phyloP scores from a whole-genome alignment of 2,329 filamentous ascomycete genomes.

The Aspergillus pseudoviridinutans region DNA sequence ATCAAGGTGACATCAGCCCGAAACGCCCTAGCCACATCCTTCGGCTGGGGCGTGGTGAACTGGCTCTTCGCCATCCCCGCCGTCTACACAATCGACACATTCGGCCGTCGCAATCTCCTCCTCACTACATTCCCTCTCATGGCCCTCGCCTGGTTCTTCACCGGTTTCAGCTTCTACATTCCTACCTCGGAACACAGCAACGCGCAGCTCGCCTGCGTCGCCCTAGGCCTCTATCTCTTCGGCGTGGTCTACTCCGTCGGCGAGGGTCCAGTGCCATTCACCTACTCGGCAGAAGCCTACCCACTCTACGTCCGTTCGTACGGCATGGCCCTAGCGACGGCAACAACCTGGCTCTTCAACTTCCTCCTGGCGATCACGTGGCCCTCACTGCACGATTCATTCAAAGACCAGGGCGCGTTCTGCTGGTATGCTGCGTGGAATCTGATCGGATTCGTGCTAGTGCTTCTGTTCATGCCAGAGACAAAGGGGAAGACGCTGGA shows the following conservation, averaged over 20 bases:
- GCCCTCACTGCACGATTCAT: constrained; percentile 47
- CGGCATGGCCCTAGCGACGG: constrained; percentile 62
- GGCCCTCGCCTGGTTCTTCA: constrained; percentile 50
- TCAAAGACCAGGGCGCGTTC: constrained; percentile 51
- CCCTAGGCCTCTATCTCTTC: constrained; percentile 43
- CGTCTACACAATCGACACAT: constrained; percentile 65
- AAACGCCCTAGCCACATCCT: constrained; percentile 50
- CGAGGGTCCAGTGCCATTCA: constrained; percentile 63
- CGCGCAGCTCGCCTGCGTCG: constrained; percentile 40
- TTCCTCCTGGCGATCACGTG: constrained; percentile 51
- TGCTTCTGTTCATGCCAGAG: constrained; percentile 40
- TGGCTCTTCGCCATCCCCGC: constrained; percentile 62
- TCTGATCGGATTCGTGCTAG: constrained; percentile 44
- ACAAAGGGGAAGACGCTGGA: constrained; percentile 43
- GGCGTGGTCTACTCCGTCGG: constrained; percentile 51
- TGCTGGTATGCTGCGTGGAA: constrained; percentile 47
- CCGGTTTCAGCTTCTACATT: constrained; percentile 52
- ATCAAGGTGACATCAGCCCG: constrained; percentile 37
- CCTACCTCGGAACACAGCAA: constrained; percentile 31
- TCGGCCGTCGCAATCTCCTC: constrained; percentile 61
- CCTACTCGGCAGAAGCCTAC: constrained; percentile 64
- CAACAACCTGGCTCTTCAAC: constrained; percentile 59
- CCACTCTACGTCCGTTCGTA: constrained; percentile 60
- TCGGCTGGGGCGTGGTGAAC: constrained; percentile 61
- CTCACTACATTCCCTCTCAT: constrained; percentile 64